These are phyloP conservation scores for Cercospora beticola DNA, from an alignment of 2,329 filamentous ascomycete species.

Conservation along the genomic window DNA sequence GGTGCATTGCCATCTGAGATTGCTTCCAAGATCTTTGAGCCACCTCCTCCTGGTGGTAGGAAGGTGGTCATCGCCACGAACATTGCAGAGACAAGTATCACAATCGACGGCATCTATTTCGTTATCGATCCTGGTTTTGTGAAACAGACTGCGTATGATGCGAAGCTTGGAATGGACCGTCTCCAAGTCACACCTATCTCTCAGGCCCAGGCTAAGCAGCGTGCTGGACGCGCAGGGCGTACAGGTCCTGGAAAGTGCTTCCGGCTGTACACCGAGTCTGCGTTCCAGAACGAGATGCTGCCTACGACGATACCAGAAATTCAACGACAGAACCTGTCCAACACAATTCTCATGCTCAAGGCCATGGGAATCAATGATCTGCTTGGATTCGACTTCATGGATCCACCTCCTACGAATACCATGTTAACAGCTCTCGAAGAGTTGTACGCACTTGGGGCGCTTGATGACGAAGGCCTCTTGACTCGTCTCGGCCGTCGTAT, in stretches of 20 bases:
- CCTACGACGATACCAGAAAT: conserved; percentile 96
- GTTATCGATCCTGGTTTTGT: conserved; percentile 97
- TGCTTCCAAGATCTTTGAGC: conserved; percentile 92
- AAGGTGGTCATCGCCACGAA: conserved; percentile 99
- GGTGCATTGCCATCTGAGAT: conserved; percentile 90
- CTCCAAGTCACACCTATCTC: conserved; percentile 94
- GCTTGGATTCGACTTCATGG: conserved; percentile 98
- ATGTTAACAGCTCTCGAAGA: conserved; percentile 97
- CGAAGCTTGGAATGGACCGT: conserved; percentile 96
- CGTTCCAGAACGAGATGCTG: conserved; percentile 95
- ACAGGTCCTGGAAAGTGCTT: conserved; percentile 97
- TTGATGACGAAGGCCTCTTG: conserved; percentile 92
- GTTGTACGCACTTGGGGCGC: conserved; percentile 82
- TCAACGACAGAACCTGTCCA: conserved; percentile 86
- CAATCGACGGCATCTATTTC: conserved; percentile 96
- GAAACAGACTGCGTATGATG: conserved; percentile 95
- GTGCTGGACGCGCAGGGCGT: conserved; percentile 86
- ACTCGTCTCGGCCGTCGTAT: conserved; percentile 92
- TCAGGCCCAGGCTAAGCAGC: conserved; percentile 92
- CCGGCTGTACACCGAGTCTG: conserved; percentile 89
- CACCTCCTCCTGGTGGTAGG: conserved; percentile 76
- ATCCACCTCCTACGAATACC: conserved; percentile 93
- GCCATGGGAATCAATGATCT: conserved; percentile 99
- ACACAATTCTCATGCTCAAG: conserved; percentile 95
- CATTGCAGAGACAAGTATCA: conserved; percentile 96